Conservation (phyloP, 352 stramenopile genomes). For the Globisporangium okanoganense region DNA sequence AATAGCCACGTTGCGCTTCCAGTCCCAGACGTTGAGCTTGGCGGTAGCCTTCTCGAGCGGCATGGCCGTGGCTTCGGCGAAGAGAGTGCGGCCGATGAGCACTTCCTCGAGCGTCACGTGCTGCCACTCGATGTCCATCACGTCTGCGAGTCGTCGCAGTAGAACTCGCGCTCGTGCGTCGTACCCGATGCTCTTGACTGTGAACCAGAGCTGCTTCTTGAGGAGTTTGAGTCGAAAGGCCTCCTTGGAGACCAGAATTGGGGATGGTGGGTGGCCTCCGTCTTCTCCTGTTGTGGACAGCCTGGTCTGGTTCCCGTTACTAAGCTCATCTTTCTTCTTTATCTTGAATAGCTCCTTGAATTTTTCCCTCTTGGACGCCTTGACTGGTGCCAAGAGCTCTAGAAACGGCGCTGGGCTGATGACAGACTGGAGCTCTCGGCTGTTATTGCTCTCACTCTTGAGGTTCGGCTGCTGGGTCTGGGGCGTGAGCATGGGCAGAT, state of each 20-base stretch:
- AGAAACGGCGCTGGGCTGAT: constrained; percentile 65
- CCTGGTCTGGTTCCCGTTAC: neutral
- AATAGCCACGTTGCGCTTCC: constrained; percentile 76
- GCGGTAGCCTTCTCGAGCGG: constrained; percentile 54
- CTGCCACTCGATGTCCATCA: constrained; percentile 53
- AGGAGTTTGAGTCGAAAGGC: constrained; percentile 58
- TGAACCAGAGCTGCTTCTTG: constrained; percentile 77
- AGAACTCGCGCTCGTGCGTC: constrained; percentile 63
- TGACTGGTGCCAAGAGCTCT: constrained; percentile 43
- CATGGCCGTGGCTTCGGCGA: constrained; percentile 70
- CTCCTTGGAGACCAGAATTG: constrained; percentile 20
- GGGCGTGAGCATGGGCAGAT: constrained; percentile 65
- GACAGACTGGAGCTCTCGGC: constrained; percentile 5
- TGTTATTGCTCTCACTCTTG: neutral
- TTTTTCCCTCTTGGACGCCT: constrained; percentile 10
- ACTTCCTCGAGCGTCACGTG: constrained; percentile 69
- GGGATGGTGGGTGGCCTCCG: neutral
- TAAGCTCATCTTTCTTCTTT: constrained; percentile 24
- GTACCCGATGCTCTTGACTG: constrained; percentile 71
- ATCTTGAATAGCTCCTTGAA: constrained; percentile 31
- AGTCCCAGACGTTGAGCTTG: constrained; percentile 66
- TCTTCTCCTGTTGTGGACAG: constrained; percentile 7
- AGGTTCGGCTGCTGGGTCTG: constrained; percentile 18
- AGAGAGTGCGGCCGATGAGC: constrained; percentile 61
- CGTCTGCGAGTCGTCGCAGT: constrained; percentile 38